Percentiles rank a stretch among this genome's conserved stretches.
phyloP scores from a whole-genome alignment of 331 rosid genomes.

The Phaseolus coccineus region DNA sequence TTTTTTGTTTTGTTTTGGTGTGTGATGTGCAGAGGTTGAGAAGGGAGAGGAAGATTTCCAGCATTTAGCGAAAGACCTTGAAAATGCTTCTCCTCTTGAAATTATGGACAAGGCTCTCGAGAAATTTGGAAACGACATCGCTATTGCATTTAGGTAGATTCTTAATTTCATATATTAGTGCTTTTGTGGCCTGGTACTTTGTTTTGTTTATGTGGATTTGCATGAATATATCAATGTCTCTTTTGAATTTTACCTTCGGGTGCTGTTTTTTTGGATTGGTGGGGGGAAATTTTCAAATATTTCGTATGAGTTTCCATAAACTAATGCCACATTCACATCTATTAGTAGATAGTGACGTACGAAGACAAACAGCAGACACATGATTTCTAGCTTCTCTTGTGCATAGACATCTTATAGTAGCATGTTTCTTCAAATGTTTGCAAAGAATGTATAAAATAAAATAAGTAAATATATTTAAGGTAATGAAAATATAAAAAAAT shows the following conservation, averaged over 20 bases:
- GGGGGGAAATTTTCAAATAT: neutral
- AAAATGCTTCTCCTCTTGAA: slow-evolving; percentile 87
- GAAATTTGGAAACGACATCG: slow-evolving; percentile 83
- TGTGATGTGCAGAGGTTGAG: slow-evolving; percentile 68
- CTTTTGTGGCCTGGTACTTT: neutral
- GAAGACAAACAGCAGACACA: neutral
- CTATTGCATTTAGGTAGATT: slow-evolving; percentile 90
- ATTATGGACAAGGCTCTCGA: slow-evolving; percentile 86
- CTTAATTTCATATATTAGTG: neutral
- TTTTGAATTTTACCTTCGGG: neutral
- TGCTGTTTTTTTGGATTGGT: neutral
- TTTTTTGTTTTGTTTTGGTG: slow-evolving; percentile 6
- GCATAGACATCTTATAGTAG: neutral
- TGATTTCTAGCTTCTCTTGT: neutral
- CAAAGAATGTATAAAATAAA: neutral
- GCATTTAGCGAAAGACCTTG: slow-evolving; percentile 68
- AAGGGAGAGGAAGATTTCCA: slow-evolving; percentile 65
- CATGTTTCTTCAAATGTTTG: neutral
- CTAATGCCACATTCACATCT: neutral
- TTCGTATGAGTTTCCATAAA: neutral
- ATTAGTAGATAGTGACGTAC: neutral
- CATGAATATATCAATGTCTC: neutral
- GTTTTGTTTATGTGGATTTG: neutral
- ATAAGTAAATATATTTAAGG: neutral
- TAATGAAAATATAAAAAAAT: neutral